phyloP scores from a whole-genome alignment of 208 protist genomes.

The Leishmania aethiopica region DNA sequence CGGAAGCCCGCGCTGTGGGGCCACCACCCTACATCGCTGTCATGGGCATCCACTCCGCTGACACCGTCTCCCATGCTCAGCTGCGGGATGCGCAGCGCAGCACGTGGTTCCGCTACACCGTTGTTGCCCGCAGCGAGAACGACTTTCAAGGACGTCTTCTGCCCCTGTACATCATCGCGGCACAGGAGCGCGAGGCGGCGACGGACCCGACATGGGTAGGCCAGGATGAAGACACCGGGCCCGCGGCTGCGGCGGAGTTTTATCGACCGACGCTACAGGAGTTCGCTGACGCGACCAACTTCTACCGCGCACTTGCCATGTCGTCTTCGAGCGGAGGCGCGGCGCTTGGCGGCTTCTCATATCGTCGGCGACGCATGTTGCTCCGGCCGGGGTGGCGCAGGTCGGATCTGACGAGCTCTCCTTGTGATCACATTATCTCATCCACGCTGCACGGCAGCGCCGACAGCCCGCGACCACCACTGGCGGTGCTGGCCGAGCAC shows the following conservation, averaged over 20 bases:
- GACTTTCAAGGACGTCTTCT: slow-evolving; percentile 20
- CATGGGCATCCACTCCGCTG: slow-evolving; percentile 25
- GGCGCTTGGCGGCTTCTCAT: neutral
- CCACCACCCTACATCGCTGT: slow-evolving; percentile 15
- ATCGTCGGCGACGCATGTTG: slow-evolving; percentile 6
- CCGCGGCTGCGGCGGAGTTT: neutral
- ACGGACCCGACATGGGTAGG: neutral
- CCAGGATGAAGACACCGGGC: slow-evolving; percentile 3
- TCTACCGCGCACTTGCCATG: neutral
- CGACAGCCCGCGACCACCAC: neutral
- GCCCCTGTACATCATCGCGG: slow-evolving; percentile 21
- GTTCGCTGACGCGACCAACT: slow-evolving; percentile 5
- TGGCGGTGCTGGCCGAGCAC: neutral
- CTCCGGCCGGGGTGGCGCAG: slow-evolving; percentile 5
- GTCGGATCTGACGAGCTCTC: neutral
- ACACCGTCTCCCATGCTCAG: neutral
- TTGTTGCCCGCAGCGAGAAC: slow-evolving; percentile 12
- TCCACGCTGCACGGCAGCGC: neutral
- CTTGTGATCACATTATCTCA: slow-evolving; percentile 1
- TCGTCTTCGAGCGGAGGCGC: neutral
- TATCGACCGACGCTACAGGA: slow-evolving; percentile 1
- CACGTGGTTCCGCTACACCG: slow-evolving; percentile 20
- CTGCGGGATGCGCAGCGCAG: slow-evolving; percentile 17
- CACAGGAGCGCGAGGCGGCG: neutral
- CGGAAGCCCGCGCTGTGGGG: neutral